Base-by-base conservation (phyloP, 129 eudicot species). In the Ambrosia trifida region DNA sequence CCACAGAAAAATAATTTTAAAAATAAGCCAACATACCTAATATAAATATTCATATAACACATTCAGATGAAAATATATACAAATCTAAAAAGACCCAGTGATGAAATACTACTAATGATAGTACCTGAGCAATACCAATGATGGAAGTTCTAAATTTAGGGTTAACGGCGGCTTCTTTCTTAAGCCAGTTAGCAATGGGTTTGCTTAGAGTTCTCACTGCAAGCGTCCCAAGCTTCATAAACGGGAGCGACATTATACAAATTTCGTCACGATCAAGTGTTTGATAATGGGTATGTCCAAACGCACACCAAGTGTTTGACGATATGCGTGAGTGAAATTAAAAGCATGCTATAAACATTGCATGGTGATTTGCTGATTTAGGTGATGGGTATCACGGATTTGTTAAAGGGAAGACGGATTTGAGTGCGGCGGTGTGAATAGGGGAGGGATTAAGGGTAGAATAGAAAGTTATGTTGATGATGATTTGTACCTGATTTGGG, bases 121-220 rank as follows among this genome's bases (percentile, higher is more conserved):
- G 43, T 60, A 87, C 98, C 98, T 94, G 98, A 46, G 98, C 98
- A 17, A 87, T 66, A 83, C 79, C 69, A 79, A 87, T 69, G n/a
- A 94, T 94, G 67, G 72, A 77, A 13, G 73, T 80, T 28, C 98
- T 87, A 79, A 94, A 94, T 62, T 78, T 83, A 11, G 98, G 96
- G 77, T 89, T 93, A 47, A 43, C 31, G 2, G 89, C 95, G 59
- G 96, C 96, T 52, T 84, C 62, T 60, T 67, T 52, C 78, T 87
- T 94, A 46, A 94, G 88, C 74, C 95, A 83, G 70, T 40, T 72
- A 7, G 98, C 96, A 13, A 89, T 82, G 79, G 98, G 96, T 72
- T 89, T 94, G 81, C 96, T 89, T n/a, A 89, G 74, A 62, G 96
- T 89, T 75, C 81, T 87, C 41, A 89, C 35, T 40, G 83, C 90